A percentile compares a stretch with the other conserved stretches of the same genome.
phyloP scores from a whole-genome alignment of 768 basidiomycete species.

The Lactarius quietus region DNA sequence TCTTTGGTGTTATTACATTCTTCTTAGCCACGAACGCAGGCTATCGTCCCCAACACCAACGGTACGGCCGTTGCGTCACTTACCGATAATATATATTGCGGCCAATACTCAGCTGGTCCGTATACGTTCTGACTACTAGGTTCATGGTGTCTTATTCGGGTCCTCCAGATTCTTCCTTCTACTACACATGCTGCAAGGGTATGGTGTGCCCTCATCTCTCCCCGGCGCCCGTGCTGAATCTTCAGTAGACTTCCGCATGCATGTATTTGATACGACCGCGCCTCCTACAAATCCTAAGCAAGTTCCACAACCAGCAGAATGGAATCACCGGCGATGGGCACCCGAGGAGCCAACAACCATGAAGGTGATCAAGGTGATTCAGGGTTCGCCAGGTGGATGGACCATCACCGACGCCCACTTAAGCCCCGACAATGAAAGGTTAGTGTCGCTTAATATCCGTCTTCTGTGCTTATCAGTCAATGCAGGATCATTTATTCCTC shows the following conservation, averaged over 20 bases:
- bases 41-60: slow-evolving; percentile 71
- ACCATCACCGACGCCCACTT: slow-evolving; percentile 94
- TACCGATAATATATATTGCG: slow-evolving; percentile 73
- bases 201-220: slow-evolving; percentile 9
- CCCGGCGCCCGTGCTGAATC: background rate
- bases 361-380: slow-evolving; percentile 58
- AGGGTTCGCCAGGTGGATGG: slow-evolving; percentile 78
- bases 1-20: background rate
- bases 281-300: slow-evolving; percentile 35
- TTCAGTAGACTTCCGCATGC: slow-evolving; percentile 73
- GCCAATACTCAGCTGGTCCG: slow-evolving; percentile 74
- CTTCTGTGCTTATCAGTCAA: slow-evolving; percentile 11
- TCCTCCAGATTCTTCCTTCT: slow-evolving; percentile 75
- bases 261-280: slow-evolving; percentile 78
- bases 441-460: slow-evolving; percentile 24
- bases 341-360: slow-evolving; percentile 48
- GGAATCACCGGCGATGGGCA: slow-evolving; percentile 28
- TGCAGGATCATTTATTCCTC: slow-evolving; percentile 88
- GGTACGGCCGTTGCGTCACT: slow-evolving; percentile 78
- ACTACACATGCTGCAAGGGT: slow-evolving; percentile 91
- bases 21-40: slow-evolving; percentile 38
- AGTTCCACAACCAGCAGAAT: slow-evolving; percentile 13
- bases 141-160: slow-evolving; percentile 4
- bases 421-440: slow-evolving; percentile 86
- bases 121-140: background rate